A percentile compares a stretch with the other conserved stretches of the same genome.
Conservation (phyloP, 176 grass and related monocot genomes). For the Musa acuminata region DNA sequence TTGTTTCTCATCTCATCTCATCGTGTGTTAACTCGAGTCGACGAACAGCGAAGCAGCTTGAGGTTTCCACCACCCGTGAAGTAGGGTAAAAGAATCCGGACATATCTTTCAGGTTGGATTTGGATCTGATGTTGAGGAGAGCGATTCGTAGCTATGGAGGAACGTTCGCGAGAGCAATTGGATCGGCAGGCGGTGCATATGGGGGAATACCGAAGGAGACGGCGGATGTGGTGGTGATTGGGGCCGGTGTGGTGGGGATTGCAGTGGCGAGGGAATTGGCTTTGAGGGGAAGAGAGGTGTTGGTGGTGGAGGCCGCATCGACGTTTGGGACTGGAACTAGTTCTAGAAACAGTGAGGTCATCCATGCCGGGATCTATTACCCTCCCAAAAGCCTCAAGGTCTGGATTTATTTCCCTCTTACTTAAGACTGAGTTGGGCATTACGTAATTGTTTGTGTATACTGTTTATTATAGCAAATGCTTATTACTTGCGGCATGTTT, state of each 20-base stretch:
- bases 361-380: slow-evolving; percentile 91
- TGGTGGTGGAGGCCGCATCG: slow-evolving; percentile 66
- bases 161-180: not conserved
- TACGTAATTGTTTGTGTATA: too few relatives aligned
- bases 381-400: slow-evolving; percentile 73
- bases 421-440: not conserved
- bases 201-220: slow-evolving; percentile 37
- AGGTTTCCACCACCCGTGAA: not conserved
- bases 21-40: too few relatives aligned
- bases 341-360: slow-evolving; percentile 95
- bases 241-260: slow-evolving; percentile 73
- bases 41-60: not conserved
- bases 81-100: not conserved
- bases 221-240: slow-evolving; percentile 71
- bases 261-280: slow-evolving; percentile 68
- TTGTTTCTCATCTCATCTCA: too few relatives aligned
- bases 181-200: not conserved
- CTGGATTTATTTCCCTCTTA: not conserved
- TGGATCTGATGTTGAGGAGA: not conserved
- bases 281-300: slow-evolving; percentile 62
- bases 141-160: not conserved
- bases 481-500: not conserved
- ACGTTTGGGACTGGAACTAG: slow-evolving; percentile 86
- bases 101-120: not conserved
- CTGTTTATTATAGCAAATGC: too few relatives aligned